A percentile compares a stretch with the other conserved stretches of the same genome.
These are phyloP conservation scores for Xylaria sp. DNA, from an alignment of 2,329 filamentous ascomycete genomes.

Conservation along the genomic window DNA sequence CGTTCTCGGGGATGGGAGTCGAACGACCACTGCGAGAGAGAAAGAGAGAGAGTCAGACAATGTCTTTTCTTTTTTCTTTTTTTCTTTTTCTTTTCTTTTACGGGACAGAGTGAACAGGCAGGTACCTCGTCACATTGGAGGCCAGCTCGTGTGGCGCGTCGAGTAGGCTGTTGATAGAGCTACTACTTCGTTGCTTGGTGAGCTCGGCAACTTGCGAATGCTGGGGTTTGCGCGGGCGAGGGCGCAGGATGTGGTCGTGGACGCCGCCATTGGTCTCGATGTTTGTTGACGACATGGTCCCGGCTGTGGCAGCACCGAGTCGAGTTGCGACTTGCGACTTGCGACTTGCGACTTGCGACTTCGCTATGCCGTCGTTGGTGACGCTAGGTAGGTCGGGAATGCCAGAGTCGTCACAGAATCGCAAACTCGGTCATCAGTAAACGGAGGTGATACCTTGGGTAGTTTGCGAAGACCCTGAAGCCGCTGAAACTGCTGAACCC, in stretches of 20 bases:
- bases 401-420: slow-evolving; percentile 1
- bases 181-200: slow-evolving; percentile 56
- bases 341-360: neutral
- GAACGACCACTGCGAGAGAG: slow-evolving; percentile 73
- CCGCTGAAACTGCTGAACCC: slow-evolving; percentile 11
- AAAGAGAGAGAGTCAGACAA: neutral
- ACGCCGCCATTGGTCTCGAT: slow-evolving; percentile 41
- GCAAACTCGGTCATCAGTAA: neutral
- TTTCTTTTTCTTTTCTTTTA: no score
- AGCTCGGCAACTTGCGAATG: slow-evolving; percentile 61
- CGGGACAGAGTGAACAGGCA: no score
- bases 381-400: neutral
- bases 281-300: slow-evolving; percentile 45
- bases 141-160: slow-evolving; percentile 52
- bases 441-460: neutral
- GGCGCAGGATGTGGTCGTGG: slow-evolving; percentile 60
- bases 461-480: neutral
- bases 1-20: slow-evolving; percentile 87
- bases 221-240: slow-evolving; percentile 62
- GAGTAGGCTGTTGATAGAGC: slow-evolving; percentile 53
- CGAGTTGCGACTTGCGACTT: neutral
- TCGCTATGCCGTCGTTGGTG: slow-evolving; percentile 5
- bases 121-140: slow-evolving; percentile 61
- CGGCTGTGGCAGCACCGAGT: slow-evolving; percentile 5
- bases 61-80: no score